phyloP scores from a whole-genome alignment of 2,329 filamentous ascomycete species.

The Ophiostoma fasciatum region DNA sequence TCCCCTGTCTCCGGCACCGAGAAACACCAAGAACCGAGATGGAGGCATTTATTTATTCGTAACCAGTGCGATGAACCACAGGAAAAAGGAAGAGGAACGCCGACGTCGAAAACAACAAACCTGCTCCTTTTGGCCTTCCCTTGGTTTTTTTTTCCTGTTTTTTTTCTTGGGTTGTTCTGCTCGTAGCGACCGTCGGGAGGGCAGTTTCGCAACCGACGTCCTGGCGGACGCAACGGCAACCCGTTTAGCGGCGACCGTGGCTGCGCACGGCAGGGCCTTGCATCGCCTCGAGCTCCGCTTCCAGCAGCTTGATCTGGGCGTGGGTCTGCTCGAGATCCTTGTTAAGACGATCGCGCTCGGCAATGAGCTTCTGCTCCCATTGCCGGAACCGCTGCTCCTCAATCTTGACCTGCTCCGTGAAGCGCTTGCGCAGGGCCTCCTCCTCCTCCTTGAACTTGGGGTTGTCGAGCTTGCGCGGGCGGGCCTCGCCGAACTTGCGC shows the following conservation, averaged over 20 bases:
- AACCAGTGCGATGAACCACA: background rate
- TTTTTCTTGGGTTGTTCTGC: background rate
- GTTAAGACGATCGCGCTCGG: conserved; percentile 96
- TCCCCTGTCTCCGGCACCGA: background rate
- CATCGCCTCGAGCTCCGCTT: conserved; percentile 84
- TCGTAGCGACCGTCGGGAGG: too few species aligned
- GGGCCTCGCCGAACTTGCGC: conserved; percentile 94
- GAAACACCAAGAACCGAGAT: background rate
- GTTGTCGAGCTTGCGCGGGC: conserved; percentile 96
- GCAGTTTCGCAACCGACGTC: too few species aligned
- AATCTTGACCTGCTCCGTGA: conserved; percentile 99
- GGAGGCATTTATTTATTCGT: background rate
- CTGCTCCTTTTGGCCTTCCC: background rate
- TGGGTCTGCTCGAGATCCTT: conserved; percentile 98
- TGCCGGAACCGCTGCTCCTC: conserved; percentile 98
- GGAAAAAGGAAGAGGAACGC: background rate
- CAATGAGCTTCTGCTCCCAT: conserved; percentile 99
- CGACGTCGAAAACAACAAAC: background rate
- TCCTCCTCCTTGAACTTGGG: conserved; percentile 99
- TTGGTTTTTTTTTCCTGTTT: too few species aligned
- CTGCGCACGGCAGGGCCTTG: conserved; percentile 82
- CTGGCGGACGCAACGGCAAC: too few species aligned
- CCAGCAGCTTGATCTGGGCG: conserved; percentile 81
- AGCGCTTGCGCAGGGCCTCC: conserved; percentile 93
- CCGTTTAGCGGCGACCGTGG: conserved; percentile 70